Evolutionary conservation across 768 basidiomycete genomes (phyloP), one percentile per base, ranked within the genome.

Genomic region (Terana coerulea): DNA sequence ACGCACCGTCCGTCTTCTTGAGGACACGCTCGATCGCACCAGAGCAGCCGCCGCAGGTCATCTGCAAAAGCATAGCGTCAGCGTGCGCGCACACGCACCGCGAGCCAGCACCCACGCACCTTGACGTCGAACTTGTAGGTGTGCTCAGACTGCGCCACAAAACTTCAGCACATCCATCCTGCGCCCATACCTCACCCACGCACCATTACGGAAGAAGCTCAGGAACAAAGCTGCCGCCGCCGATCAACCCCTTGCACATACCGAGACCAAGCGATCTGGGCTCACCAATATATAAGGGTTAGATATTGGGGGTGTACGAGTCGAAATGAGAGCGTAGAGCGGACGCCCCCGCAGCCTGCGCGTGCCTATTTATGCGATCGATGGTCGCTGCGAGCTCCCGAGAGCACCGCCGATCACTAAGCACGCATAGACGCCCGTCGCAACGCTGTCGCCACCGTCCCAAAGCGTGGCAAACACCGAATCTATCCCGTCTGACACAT

Each of bases 21-120:
- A 95, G 75, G 12, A 83, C 92, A 25, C 88, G 81, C 24, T 71
- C 75, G 47, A 95, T 76, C 11, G 92, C 92, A 14, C 86, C 84
- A 26, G 91, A 91, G 72, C 92, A 95, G 24, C 92, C 92, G 25
- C 67, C 63, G 72, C 92, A 95, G 33, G 87, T 81, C 91, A 94
- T 94, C 91, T 91, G 35, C 21, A n/a, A 35, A 6, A 35, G 11
- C 30, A 7, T 26, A 11, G 21, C 12, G 25, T 29, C n/a, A 45
- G 15, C 42, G 53, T 36, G 5, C 8, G 31, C 21, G 37, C 9
- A 44, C 48, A 22, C 34, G 17, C 10, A 19, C 44, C 28, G 43
- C 37, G 8, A 3, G 21, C 12, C 21, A 55, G 12, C 17, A 22
- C 28, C 39, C 39, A 8, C 49, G 44, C 45, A 88, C 90, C 83